phyloP scores from a whole-genome alignment of 352 stramenopile genomes.

The Pythium insidiosum region DNA sequence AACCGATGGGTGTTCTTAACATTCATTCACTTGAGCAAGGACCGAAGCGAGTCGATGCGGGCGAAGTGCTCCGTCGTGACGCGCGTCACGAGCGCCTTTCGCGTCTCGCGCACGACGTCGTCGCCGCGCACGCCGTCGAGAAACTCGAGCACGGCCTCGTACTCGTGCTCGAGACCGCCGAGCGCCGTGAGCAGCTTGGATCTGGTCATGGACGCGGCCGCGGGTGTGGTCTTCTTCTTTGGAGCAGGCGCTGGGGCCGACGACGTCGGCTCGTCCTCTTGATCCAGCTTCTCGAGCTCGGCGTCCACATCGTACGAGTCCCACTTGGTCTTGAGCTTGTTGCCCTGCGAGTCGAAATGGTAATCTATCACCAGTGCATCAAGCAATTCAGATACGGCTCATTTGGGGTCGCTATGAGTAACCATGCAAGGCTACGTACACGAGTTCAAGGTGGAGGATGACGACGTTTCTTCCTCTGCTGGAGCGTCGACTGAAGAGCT shows the following conservation, averaged over 20 bases:
- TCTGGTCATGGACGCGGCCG: conserved; percentile 24
- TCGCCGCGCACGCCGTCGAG: conserved; percentile 63
- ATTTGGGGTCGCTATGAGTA: background rate
- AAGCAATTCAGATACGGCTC: background rate
- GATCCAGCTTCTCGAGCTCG: conserved; percentile 60
- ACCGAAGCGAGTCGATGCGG: conserved; percentile 56
- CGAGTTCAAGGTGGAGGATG: too few species aligned
- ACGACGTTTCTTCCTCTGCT: too few species aligned
- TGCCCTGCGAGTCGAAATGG: conserved; percentile 78
- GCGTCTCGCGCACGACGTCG: conserved; percentile 51
- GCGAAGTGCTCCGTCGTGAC: conserved; percentile 62
- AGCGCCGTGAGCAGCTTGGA: conserved; percentile 32
- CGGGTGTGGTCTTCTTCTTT: conserved; percentile 30
- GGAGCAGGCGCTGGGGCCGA: conserved; percentile 28
- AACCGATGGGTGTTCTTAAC: too few species aligned
- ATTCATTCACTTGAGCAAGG: conserved; percentile 2
- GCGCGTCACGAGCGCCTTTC: conserved; percentile 57
- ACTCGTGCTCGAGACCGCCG: conserved; percentile 62
- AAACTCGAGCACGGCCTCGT: conserved; percentile 71
- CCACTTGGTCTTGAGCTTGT: conserved; percentile 86
- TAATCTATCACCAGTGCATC: conserved; percentile 37
- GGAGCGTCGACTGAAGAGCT: conserved; percentile 23
- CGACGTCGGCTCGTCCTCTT: conserved; percentile 24
- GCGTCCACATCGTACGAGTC: conserved; percentile 75
- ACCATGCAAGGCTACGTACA: conserved; percentile 25